Evolutionary conservation across 306 rosid genomes (phyloP), one percentile per base, ranked within the genome.

Genomic region (Glycine tomentella): DNA sequence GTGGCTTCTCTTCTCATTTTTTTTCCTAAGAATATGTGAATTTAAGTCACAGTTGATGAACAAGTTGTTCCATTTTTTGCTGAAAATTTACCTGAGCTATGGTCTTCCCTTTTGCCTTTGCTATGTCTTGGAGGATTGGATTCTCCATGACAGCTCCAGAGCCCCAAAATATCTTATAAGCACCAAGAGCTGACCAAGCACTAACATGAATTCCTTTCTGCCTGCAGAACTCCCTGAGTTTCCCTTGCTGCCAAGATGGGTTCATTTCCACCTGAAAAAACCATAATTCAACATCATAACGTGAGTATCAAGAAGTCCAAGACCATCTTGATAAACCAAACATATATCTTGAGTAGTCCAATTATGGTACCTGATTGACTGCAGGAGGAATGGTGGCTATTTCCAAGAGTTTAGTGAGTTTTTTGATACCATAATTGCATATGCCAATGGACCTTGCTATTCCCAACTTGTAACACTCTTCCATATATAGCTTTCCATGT

Each of bases 401-500:
- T 65, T 82, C 81, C 34, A 87, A 36, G 8, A 82, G 83, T 62
- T 82, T 80, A 69, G 85, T 59, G 15, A 85, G 85, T 6, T 87
- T 87, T 66, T 87, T 82, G 69, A 15, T 72, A 46, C 88, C 87
- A 76, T 75, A 87, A 49, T 87, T 85, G 85, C 88, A 76, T 12
- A 85, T 74, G 4, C 90, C 90, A 76, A 87, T 85, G 31, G 90
- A 82, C 73, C 82, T 87, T 46, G 87, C 88, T 79, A 87, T 80
- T 5, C 90, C 90, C 59, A 84, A 64, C 15, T 56, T 82, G 75
- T 62, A 69, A 66, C 90, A 87, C 79, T 82, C 88, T 74, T 87
- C 87, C 88, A 87, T n/a, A n/a, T n/a, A n/a, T 87, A 11, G 80
- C 90, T 72, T 85, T 85, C 90, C 90, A 87, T 53, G 90, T 85